Conservation (phyloP, 805 yeast species). For the Pichia pseudocactophila region DNA sequence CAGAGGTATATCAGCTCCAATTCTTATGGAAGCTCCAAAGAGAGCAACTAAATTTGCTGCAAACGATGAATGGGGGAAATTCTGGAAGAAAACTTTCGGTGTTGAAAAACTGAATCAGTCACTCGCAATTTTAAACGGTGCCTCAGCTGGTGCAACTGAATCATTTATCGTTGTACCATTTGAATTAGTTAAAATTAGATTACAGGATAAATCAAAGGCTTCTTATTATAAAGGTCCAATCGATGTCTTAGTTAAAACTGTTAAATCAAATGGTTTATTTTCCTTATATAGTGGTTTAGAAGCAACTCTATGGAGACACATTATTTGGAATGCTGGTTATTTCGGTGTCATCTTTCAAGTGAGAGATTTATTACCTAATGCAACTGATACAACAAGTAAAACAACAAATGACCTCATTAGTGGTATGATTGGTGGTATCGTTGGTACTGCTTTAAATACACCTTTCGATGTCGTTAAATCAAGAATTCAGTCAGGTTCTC, state of each 20-base stretch:
- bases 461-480: constrained; percentile 98
- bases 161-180: constrained; percentile 96
- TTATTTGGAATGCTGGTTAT: constrained; percentile 96
- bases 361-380: constrained; percentile 68
- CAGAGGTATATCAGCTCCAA: constrained; percentile 93
- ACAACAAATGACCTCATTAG: constrained; percentile 81
- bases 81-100: constrained; percentile 67
- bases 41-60: constrained; percentile 98
- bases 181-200: constrained; percentile 88
- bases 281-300: constrained; percentile 92
- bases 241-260: constrained; percentile 68
- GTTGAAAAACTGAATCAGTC: constrained; percentile 65
- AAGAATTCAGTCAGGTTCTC: constrained; percentile 78
- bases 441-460: constrained; percentile 91
- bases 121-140: constrained; percentile 86
- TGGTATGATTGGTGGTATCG: constrained; percentile 94
- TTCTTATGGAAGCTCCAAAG: constrained; percentile 98
- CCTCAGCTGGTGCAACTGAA: constrained; percentile 97
- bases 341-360: constrained; percentile 92
- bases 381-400: constrained; percentile 61
- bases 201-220: constrained; percentile 75
- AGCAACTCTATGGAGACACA: constrained; percentile 96
- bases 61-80: constrained; percentile 90
- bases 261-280: constrained; percentile 66
- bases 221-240: constrained; percentile 61